Evolutionary conservation across 306 rosid species (phyloP), one percentile per base, ranked within the genome.

Genomic region (Mimosa pudica): DNA sequence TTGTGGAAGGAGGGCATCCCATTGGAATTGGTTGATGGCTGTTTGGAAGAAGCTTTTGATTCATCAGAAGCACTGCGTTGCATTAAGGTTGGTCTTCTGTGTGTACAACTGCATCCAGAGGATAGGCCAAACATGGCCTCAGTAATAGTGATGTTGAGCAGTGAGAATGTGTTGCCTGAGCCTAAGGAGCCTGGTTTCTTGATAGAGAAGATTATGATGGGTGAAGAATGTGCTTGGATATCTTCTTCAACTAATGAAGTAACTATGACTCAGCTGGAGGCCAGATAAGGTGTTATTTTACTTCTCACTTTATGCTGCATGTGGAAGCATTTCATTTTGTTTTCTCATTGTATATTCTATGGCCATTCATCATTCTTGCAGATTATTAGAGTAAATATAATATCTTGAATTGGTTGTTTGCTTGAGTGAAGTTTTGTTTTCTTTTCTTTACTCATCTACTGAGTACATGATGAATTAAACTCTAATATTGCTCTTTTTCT

Each of bases 171-270:
- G 41, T 62, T 62, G 42, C n/a, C 68, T 11, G 42, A 62, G 42
- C 42, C 68, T 12, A 62, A 62, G 42, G 68, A 62, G 42, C 68
- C 41, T 10, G 67, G 41, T 62, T 62, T 62, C n/a, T 62, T 62
- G n/a, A 62, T 62, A 32, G 68, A 62, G 38, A 62, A 7, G 42
- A 62, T 62, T 32, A 62, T 62, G 42, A 7, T 62, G 42, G 68
- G 17, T 30, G 68, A 30, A 32, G 68, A 32, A 62, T 62, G 42
- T 30, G 3, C 42, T 12, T 62, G 32, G 68, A 30, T 11, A 3
- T 62, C 68, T 61, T 61, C 66, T 62, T 30, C 42, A 30, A 62
- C n/a, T 30, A 62, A 62, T 62, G 42, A 62, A 62, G 38, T 62
- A 62, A 32, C 68, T 5, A 2, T 62, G n/a, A 10, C 68, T 30